Percentiles rank a stretch among this genome's conserved stretches.
These are phyloP conservation scores for Penicillium digitatum DNA, from an alignment of 2,329 filamentous ascomycete genomes.

Conservation along the genomic window DNA sequence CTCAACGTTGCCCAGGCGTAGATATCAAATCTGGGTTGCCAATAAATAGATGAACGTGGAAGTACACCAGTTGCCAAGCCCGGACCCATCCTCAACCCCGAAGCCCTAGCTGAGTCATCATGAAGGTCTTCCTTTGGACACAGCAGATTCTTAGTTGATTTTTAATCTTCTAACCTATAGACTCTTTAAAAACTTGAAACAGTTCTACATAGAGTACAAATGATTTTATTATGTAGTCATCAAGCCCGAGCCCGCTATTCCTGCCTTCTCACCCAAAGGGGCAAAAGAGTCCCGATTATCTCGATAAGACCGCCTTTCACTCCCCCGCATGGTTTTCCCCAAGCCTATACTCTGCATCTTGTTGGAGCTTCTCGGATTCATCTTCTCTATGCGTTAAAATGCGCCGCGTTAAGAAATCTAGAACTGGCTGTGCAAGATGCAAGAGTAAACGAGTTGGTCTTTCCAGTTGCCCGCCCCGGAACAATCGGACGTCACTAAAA, in stretches of 20 bases:
- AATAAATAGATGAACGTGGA: not conserved
- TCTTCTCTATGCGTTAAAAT: constrained; percentile 16
- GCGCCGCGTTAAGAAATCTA: constrained; percentile 42
- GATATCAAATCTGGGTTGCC: not conserved
- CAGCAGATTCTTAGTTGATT: not conserved
- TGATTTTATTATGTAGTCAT: not conserved
- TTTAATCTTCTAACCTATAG: not conserved
- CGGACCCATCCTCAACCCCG: not conserved
- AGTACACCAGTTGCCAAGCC: not conserved
- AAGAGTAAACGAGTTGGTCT: constrained; percentile 39
- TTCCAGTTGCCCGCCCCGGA: not conserved
- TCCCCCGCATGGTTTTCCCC: constrained; percentile 16
- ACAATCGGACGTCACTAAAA: constrained; percentile 2
- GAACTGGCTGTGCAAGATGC: constrained; percentile 42
- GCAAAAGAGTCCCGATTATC: constrained; percentile 16
- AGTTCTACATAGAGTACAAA: not conserved
- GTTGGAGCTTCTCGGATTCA: constrained; percentile 3
- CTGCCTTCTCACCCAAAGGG: constrained; percentile 9
- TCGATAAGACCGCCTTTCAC: not conserved
- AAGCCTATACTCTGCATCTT: constrained; percentile 8
- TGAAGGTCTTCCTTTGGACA: not conserved
- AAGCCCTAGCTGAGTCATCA: not conserved
- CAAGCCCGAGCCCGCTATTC: too few species aligned
- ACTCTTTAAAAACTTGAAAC: not conserved
- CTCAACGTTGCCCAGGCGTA: not conserved